Evolutionary conservation across 2,329 filamentous ascomycete genomes (phyloP).

Genomic region (Fusarium penzigii): DNA sequence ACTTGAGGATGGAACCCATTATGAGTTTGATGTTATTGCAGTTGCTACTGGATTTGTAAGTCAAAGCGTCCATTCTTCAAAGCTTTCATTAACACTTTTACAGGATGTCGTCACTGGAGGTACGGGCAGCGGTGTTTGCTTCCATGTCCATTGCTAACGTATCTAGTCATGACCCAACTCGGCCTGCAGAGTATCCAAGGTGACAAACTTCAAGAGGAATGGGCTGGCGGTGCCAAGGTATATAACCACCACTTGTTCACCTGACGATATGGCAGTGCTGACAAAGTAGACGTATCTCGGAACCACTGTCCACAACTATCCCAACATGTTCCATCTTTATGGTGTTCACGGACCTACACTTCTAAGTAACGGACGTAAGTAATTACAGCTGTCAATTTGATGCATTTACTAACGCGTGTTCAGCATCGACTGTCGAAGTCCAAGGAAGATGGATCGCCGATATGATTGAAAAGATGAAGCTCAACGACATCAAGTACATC

Average conservation of each 20-base stretch:
- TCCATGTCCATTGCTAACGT: background rate
- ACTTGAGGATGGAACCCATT: slow-evolving; percentile 41
- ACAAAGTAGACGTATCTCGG: slow-evolving; percentile 43
- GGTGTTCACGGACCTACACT: slow-evolving; percentile 59
- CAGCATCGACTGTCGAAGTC: slow-evolving; percentile 49
- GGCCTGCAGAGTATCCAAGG: slow-evolving; percentile 43
- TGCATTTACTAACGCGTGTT: background rate
- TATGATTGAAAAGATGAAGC: slow-evolving; percentile 49
- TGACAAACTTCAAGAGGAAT: slow-evolving; percentile 43
- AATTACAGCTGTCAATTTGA: background rate
- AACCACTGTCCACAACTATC: slow-evolving; percentile 44
- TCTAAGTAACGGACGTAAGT: slow-evolving; percentile 50
- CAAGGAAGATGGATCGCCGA: slow-evolving; percentile 60
- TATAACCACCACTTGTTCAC: background rate
- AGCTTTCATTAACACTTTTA: slow-evolving; percentile 11
- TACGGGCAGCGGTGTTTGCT: slow-evolving; percentile 3
- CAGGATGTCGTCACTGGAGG: slow-evolving; percentile 40
- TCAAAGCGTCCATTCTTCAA: background rate
- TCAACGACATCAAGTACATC: slow-evolving; percentile 49
- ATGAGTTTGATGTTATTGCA: slow-evolving; percentile 46
- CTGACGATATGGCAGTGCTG: background rate
- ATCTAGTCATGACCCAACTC: slow-evolving; percentile 45
- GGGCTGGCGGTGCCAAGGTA: slow-evolving; percentile 38
- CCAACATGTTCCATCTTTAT: slow-evolving; percentile 56
- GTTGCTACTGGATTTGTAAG: slow-evolving; percentile 49